A percentile compares a stretch with the other conserved stretches of the same genome.
These are phyloP conservation scores for Chlorociboria aeruginascens DNA, from an alignment of 495 filamentous ascomycete species.

Conservation along the genomic window DNA sequence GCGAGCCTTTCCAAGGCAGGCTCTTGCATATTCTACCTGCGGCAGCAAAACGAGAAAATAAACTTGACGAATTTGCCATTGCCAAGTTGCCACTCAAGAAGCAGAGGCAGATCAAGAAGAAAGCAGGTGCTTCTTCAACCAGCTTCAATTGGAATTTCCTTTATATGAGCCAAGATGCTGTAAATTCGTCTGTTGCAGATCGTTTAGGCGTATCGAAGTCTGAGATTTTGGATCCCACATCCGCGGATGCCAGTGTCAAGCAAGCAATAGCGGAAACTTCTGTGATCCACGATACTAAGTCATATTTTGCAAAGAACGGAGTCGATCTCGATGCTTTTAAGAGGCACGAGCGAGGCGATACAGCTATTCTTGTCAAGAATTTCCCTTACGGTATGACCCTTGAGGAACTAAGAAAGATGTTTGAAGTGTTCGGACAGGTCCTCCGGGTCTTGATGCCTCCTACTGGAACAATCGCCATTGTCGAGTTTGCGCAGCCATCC, in stretches of 20 bases:
- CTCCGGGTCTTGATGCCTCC: constrained; percentile 80
- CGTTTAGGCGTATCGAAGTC: constrained; percentile 80
- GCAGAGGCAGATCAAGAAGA: constrained; percentile 78
- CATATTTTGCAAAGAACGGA: constrained; percentile 75
- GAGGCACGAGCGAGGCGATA: constrained; percentile 68
- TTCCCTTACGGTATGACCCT: constrained; percentile 70
- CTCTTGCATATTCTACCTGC: constrained; percentile 81
- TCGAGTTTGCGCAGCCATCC: constrained; percentile 67
- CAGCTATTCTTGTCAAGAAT: constrained; percentile 87
- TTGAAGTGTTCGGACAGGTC: constrained; percentile 63
- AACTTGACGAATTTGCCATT: constrained; percentile 75
- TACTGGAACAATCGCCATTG: constrained; percentile 81
- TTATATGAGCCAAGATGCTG: constrained; percentile 96
- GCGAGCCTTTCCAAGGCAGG: constrained; percentile 79
- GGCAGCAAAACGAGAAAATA: constrained; percentile 63
- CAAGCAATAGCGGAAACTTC: constrained; percentile 95
- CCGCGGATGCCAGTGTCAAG: constrained; percentile 83
- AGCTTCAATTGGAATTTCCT: constrained; percentile 95
- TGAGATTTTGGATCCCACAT: constrained; percentile 86
- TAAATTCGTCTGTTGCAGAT: constrained; percentile 80
- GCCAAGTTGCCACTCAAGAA: constrained; percentile 89
- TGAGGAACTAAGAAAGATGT: constrained; percentile 52
- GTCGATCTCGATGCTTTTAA: constrained; percentile 89
- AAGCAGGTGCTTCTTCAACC: constrained; percentile 58
- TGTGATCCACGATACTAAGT: constrained; percentile 89